Percentiles rank a stretch among this genome's conserved stretches.
phyloP scores from a whole-genome alignment of 495 filamentous ascomycete genomes.

The Tuber umbilicatum region DNA sequence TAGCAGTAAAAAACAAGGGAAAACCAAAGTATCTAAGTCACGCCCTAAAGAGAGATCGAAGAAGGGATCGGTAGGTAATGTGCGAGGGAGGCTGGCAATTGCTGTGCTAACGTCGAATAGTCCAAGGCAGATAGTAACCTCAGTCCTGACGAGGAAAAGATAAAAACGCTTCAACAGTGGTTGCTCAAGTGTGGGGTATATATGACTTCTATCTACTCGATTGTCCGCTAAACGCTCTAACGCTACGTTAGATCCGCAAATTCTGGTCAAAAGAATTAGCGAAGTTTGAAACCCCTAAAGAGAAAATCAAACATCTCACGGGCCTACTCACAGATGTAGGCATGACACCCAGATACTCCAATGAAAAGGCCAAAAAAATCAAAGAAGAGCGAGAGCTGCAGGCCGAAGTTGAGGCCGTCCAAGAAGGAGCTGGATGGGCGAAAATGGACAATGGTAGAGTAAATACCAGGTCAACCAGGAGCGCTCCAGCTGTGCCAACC shows the following conservation, averaged over 20 bases:
- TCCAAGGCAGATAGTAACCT: constrained; percentile 46
- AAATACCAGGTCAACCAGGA: constrained; percentile 29
- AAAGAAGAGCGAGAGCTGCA: constrained; percentile 75
- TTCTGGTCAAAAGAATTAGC: constrained; percentile 79
- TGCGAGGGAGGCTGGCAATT: neutral
- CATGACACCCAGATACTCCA: constrained; percentile 80
- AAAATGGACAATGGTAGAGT: constrained; percentile 30
- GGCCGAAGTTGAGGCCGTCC: constrained; percentile 73
- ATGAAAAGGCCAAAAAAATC: constrained; percentile 75
- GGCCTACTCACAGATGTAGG: constrained; percentile 69
- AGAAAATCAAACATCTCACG: constrained; percentile 77
- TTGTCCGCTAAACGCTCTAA: neutral
- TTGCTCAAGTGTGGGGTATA: constrained; percentile 72
- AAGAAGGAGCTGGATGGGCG: constrained; percentile 78
- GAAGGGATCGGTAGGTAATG: constrained; percentile 19
- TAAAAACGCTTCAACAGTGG: constrained; percentile 84
- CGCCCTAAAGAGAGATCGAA: constrained; percentile 22
- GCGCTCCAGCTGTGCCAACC: neutral
- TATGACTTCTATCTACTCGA: neutral
- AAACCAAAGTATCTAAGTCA: constrained; percentile 31
- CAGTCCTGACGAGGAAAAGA: constrained; percentile 66
- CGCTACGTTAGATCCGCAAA: constrained; percentile 59
- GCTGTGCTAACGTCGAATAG: constrained; percentile 13
- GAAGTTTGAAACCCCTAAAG: constrained; percentile 65
- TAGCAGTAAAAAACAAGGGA: constrained; percentile 11